phyloP scores from a whole-genome alignment of 768 basidiomycete species.

The Flagelloscypha sp. region DNA sequence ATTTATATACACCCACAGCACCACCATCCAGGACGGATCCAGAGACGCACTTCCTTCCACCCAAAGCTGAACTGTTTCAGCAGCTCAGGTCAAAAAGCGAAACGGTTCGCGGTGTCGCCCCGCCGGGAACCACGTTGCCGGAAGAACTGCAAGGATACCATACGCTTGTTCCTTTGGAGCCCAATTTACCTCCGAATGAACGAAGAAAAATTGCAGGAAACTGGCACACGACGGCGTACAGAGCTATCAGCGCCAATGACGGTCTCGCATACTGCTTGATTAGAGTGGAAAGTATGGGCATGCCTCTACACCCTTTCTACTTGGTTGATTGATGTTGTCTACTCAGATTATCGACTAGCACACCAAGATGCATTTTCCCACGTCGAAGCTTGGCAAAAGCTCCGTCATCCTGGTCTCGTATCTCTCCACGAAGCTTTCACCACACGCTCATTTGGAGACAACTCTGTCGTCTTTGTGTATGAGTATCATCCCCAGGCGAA shows the following conservation, averaged over 20 bases:
- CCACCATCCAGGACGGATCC: conserved; percentile 36
- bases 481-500: conserved; percentile 39
- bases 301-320: conserved; percentile 16
- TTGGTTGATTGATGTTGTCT: conserved; percentile 8
- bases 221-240: conserved; percentile 80
- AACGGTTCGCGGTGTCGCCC: conserved; percentile 43
- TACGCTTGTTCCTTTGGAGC: conserved; percentile 73
- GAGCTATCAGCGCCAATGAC: conserved; percentile 69
- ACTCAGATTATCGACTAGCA: conserved; percentile 71
- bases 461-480: conserved; percentile 18
- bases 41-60: conserved; percentile 70
- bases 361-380: conserved; percentile 74
- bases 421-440: conserved; percentile 89
- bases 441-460: conserved; percentile 84
- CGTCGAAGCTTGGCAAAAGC: conserved; percentile 79
- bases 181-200: conserved; percentile 34
- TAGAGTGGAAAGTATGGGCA: conserved; percentile 76
- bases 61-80: conserved; percentile 36
- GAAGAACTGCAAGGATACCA: conserved; percentile 90
- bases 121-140: conserved; percentile 51
- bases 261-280: conserved; percentile 72
- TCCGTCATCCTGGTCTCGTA: conserved; percentile 83
- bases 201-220: conserved; percentile 71
- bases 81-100: conserved; percentile 53
- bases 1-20: conserved; percentile 76